Conservation (phyloP, 2,329 filamentous ascomycete genomes). For the Colletotrichum karsti region DNA sequence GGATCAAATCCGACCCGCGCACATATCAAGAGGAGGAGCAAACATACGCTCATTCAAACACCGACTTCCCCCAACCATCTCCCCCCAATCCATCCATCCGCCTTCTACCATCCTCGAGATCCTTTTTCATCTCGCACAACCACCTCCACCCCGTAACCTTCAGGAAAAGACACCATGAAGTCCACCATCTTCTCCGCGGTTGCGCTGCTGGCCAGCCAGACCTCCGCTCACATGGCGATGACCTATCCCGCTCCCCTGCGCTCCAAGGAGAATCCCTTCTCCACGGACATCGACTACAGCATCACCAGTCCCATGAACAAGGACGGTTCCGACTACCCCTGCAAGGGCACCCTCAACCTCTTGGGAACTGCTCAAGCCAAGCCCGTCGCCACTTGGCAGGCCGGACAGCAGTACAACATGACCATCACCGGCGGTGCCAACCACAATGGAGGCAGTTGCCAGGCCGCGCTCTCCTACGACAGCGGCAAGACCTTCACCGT, state of each 20-base stretch:
- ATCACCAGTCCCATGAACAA: slow-evolving; percentile 76
- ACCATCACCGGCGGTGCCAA: slow-evolving; percentile 68
- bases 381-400: slow-evolving; percentile 67
- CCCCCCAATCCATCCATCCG: slow-evolving; percentile 2
- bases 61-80: neutral
- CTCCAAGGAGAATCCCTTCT: slow-evolving; percentile 60
- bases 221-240: slow-evolving; percentile 66
- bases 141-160: slow-evolving; percentile 1
- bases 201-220: slow-evolving; percentile 50
- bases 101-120: neutral
- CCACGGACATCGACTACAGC: slow-evolving; percentile 68
- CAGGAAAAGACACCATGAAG: slow-evolving; percentile 45
- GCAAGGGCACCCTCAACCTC: slow-evolving; percentile 70
- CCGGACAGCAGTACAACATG: slow-evolving; percentile 71
- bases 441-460: slow-evolving; percentile 79
- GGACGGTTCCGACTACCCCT: slow-evolving; percentile 71
- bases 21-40: slow-evolving; percentile 18
- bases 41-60: slow-evolving; percentile 17
- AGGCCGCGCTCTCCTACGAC: slow-evolving; percentile 79
- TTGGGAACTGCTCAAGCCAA: slow-evolving; percentile 58
- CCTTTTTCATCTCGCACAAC: slow-evolving; percentile 19
- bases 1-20: neutral
- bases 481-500: slow-evolving; percentile 75
- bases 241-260: slow-evolving; percentile 59
- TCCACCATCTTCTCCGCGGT: slow-evolving; percentile 36